Percentiles rank a stretch among this genome's conserved stretches.
Evolutionary conservation across 148 eudicot species (phyloP).

Genomic region (Mesembryanthemum crystallinum): DNA sequence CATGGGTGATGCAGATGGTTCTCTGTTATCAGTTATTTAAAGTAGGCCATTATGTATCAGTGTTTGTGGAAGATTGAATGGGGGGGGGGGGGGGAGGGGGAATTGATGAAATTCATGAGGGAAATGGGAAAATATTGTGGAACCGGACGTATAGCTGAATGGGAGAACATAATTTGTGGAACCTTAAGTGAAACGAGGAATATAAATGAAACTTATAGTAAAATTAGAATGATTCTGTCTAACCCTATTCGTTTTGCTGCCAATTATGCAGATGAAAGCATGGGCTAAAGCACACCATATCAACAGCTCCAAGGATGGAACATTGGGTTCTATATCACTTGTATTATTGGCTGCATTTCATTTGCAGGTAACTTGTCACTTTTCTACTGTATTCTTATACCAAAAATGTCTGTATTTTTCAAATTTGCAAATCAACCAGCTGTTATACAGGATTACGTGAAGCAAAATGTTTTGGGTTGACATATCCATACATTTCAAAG

Average conservation of each 20-base stretch:
- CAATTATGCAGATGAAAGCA: constrained; percentile 61
- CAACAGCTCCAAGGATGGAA: constrained; percentile 80
- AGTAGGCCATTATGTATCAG: background rate
- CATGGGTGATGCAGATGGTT: too few species aligned
- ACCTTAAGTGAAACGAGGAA: background rate
- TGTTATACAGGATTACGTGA: background rate
- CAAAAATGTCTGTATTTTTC: background rate
- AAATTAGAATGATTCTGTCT: background rate
- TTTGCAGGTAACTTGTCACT: constrained; percentile 59
- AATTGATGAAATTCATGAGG: background rate
- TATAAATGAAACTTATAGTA: too few species aligned
- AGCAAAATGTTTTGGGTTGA: background rate
- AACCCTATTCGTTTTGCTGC: constrained; percentile 11
- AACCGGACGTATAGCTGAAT: background rate
- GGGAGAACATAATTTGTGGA: background rate
- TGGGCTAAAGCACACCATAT: constrained; percentile 90
- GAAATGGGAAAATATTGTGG: too few species aligned
- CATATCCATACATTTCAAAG: background rate
- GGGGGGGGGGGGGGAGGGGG: background rate
- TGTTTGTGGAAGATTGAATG: background rate
- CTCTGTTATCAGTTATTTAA: too few species aligned
- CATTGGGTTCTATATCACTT: constrained; percentile 78
- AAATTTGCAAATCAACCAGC: background rate
- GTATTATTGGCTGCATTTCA: constrained; percentile 84
- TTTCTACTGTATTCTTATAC: background rate